phyloP scores from a whole-genome alignment of 2,329 filamentous ascomycete species.

The Phoma sp. region DNA sequence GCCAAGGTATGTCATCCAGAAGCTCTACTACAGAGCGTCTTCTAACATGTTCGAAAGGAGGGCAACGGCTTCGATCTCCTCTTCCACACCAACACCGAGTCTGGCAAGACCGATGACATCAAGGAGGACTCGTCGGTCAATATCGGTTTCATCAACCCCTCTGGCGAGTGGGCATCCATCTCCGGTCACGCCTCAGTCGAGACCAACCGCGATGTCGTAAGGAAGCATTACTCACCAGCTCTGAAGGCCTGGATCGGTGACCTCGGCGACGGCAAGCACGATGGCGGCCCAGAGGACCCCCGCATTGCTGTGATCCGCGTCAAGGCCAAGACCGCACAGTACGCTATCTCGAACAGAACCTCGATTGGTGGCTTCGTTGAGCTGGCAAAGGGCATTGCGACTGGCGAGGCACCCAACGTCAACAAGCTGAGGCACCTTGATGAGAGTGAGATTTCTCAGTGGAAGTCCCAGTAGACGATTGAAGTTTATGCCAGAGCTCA shows the following conservation, averaged over 20 bases:
- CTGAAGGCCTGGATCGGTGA: slow-evolving; percentile 89
- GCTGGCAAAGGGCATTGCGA: slow-evolving; percentile 76
- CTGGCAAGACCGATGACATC: slow-evolving; percentile 85
- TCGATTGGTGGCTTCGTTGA: slow-evolving; percentile 70
- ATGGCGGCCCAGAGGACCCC: slow-evolving; percentile 81
- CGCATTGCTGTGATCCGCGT: slow-evolving; percentile 82
- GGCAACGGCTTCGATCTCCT: slow-evolving; percentile 79
- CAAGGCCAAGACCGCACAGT: slow-evolving; percentile 73
- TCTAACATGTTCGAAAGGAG: slow-evolving; percentile 65
- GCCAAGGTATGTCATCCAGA: slow-evolving; percentile 64
- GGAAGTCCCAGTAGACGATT: slow-evolving; percentile 39
- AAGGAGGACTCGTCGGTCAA: slow-evolving; percentile 76
- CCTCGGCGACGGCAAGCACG: slow-evolving; percentile 77
- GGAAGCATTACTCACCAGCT: slow-evolving; percentile 71
- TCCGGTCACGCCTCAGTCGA: slow-evolving; percentile 75
- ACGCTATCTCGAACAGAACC: slow-evolving; percentile 69
- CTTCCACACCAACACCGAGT: slow-evolving; percentile 92
- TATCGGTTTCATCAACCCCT: slow-evolving; percentile 76
- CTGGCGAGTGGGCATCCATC: slow-evolving; percentile 85
- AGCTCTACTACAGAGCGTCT: not conserved
- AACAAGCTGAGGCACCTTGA: slow-evolving; percentile 79
- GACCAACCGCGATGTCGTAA: slow-evolving; percentile 71
- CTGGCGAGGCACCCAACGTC: slow-evolving; percentile 72
- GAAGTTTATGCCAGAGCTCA: not conserved
- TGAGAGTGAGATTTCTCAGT: slow-evolving; percentile 53